Evolutionary conservation across 1,139 yeast genomes (phyloP), one percentile per base, ranked within the genome.

Genomic region (Yamadazyma triangularis): DNA sequence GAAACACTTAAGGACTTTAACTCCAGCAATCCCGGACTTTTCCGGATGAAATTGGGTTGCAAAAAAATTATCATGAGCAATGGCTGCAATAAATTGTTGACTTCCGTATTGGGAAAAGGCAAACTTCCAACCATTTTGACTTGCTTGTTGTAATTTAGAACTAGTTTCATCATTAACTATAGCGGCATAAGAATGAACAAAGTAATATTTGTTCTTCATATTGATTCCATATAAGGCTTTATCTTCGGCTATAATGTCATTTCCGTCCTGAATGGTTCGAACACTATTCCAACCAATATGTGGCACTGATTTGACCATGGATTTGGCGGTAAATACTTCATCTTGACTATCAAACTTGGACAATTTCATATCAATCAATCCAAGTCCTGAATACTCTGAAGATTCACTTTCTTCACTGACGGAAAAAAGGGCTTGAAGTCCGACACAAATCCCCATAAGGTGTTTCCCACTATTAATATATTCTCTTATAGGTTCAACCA

Each of bases 41-140:
- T 91, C 98, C 5, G 98, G 98, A 58, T 91, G 98, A 58, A 91
- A 91, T 57, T 91, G 98, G 1, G 97, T 91, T 27, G 96, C 95
- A 58, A 91, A 85, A 13, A 89, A 67, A 41, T 87, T 88, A 36
- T 71, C 84, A 48, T 71, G 80, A 15, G 79, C 61, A 18, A 87
- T 56, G 0, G 96, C 93, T n/a, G 97, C 94, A 35, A 91, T 63
- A 46, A 88, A 91, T 31, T 62, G 69, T 55, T 91, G 93, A 15
- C 77, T 66, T 1, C 95, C 95, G 55, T 91, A 91, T 32, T 62
- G 67, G 1, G 93, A 73, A 29, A 73, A 61, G 1, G 89, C 88
- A 36, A 83, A 69, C 28, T 77, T 75, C 96, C 96, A 91, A 9
- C 95, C 96, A 7, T 62, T 44, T 8, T 42, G 39, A 25, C 56